Base-by-base conservation (phyloP, 768 basidiomycete species). In the Mycena venus region DNA sequence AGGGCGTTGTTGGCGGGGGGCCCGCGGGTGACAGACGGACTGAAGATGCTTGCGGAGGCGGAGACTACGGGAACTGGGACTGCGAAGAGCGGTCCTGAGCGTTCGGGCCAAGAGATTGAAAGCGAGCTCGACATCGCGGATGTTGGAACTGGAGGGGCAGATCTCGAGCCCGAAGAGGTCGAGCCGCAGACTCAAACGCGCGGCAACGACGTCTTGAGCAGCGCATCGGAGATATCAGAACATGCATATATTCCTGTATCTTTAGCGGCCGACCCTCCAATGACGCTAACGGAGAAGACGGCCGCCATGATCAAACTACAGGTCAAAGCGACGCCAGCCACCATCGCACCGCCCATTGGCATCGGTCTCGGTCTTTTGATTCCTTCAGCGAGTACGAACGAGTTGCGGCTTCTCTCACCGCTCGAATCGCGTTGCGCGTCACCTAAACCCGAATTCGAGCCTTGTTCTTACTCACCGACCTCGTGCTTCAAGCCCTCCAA, bases 281-380 rank as follows among this genome's bases (percentile, higher is more conserved):
- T 25, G 32, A 25, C 23, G 10, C 3, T 36, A 23, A 38, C 58
- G 7, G 36, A 60, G 23, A 60, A 38, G 12, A 34, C 36, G 36
- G 21, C 58, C 34, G 36, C n/a, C n/a, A n/a, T n/a, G n/a, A n/a
- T 60, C 23, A 4, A 60, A 10, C 31, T 60, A 4, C 34, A 44
- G 10, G 42, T 14, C 7, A 10, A 44, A n/a, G 15, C 61, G 36
- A 44, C 27, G 8, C 42, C 42, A n/a, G 10, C 19, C 44, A 21
- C 40, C 25, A 25, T 27, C 29, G 14, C 42, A 2, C 58, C 34
- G 10, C 40, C 40, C 42, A 25, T 27, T 44, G 55, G 25, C 15
- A 23, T 68, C 40, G 66, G 66, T 31, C 66, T 68, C 27, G 72
- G 72, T 36, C 32, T 73, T 29, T 44, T 73, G 2, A 31, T 73